Evolutionary conservation across 2,329 filamentous ascomycete species (phyloP).

Genomic region (Cladosporium sp.): DNA sequence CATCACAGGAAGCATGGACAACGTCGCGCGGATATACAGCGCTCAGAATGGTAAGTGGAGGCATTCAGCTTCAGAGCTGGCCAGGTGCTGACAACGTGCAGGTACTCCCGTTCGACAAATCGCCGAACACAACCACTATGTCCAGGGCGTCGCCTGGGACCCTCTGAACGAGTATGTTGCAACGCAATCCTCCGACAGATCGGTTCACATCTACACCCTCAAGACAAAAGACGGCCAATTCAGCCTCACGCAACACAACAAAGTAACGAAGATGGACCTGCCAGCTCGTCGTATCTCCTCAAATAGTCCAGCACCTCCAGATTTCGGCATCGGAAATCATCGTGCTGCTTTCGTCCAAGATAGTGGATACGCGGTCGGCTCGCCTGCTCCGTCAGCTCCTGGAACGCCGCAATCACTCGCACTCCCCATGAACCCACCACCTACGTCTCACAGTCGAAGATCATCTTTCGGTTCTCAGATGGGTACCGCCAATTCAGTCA

Average conservation of each 20-base stretch:
- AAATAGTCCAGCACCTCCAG: conserved; percentile 85
- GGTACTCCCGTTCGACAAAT: conserved; percentile 79
- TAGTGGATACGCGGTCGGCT: conserved; percentile 60
- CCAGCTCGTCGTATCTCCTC: conserved; percentile 85
- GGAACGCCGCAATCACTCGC: conserved; percentile 87
- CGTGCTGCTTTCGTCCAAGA: conserved; percentile 60
- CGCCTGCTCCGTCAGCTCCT: conserved; percentile 83
- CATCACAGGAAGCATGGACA: conserved; percentile 99
- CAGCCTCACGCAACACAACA: conserved; percentile 71
- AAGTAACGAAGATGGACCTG: conserved; percentile 89
- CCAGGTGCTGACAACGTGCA: conserved; percentile 28
- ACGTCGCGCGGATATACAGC: conserved; percentile 95
- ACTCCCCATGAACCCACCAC: conserved; percentile 93
- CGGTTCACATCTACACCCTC: conserved; percentile 93
- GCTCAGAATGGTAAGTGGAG: conserved; percentile 69
- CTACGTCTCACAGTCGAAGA: conserved; percentile 85
- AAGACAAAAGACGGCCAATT: conserved; percentile 97
- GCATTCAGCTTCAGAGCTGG: neutral
- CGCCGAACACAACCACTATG: conserved; percentile 95
- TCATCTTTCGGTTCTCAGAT: conserved; percentile 74
- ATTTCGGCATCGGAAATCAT: conserved; percentile 53
- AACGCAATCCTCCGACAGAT: conserved; percentile 95
- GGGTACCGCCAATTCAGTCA: conserved; percentile 65
- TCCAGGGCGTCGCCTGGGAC: conserved; percentile 98
- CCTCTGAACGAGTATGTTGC: conserved; percentile 96